Evolutionary conservation across 1,284 basidiomycete genomes (phyloP).

Genomic region (Trametes pubescens): DNA sequence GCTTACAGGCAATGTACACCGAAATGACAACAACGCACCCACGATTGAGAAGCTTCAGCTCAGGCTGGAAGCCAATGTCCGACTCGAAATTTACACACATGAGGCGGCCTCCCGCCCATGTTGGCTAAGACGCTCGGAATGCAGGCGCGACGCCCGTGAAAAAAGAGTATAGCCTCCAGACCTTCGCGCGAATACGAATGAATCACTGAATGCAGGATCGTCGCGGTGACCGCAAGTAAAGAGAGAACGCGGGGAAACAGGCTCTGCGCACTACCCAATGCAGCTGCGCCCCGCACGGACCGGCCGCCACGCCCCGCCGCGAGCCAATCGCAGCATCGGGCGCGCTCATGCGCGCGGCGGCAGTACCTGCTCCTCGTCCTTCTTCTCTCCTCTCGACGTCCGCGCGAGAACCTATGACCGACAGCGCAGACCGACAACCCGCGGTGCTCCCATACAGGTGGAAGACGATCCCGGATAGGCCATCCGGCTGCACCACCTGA

Average conservation of each 20-base stretch:
- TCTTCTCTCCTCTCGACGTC: neutral
- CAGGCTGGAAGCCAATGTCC: neutral
- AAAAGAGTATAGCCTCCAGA: conserved; percentile 13
- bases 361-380: neutral
- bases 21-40: neutral
- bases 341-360: neutral
- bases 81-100: neutral
- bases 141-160: conserved; percentile 12
- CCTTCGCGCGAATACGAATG: neutral
- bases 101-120: neutral
- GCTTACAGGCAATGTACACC: neutral
- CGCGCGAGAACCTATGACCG: conserved; percentile 14
- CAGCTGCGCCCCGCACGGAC: conserved; percentile 3
- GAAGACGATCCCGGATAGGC: conserved; percentile 15
- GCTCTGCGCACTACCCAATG: neutral
- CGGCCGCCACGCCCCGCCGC: neutral
- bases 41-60: neutral
- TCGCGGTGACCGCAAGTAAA: conserved; percentile 6
- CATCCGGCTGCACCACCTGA: conserved; percentile 16
- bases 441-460: neutral
- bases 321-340: conserved; percentile 6
- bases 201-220: conserved; percentile 7
- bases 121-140: neutral
- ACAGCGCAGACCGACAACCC: neutral
- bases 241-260: conserved; percentile 8